Evolutionary conservation across 768 basidiomycete genomes (phyloP).

Genomic region (Auricularia sp.): DNA sequence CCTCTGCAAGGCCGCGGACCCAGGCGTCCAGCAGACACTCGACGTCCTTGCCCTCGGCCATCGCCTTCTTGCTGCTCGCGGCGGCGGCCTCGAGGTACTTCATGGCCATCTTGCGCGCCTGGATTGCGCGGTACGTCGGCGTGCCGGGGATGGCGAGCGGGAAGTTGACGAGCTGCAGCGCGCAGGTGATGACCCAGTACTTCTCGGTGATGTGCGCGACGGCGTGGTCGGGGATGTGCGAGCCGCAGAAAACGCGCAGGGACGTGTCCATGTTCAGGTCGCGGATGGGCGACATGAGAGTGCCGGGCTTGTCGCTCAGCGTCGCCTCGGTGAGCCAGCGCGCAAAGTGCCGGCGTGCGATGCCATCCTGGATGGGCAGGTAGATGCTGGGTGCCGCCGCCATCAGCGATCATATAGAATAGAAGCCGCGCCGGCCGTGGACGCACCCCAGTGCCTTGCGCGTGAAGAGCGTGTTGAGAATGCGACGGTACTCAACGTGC

Average conservation of each 20-base stretch:
- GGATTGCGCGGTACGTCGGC: constrained; percentile 87
- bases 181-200: constrained; percentile 92
- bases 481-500: constrained; percentile 89
- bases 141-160: constrained; percentile 91
- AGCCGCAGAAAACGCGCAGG: constrained; percentile 88
- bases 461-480: constrained; percentile 86
- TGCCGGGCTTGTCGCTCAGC: constrained; percentile 41
- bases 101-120: constrained; percentile 80
- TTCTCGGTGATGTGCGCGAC: constrained; percentile 77
- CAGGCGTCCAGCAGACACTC: constrained; percentile 91
- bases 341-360: constrained; percentile 65
- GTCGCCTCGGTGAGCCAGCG: constrained; percentile 56
- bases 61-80: constrained; percentile 62
- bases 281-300: constrained; percentile 76
- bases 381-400: constrained; percentile 51
- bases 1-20: constrained; percentile 51
- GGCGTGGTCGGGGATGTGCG: constrained; percentile 74
- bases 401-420: neutral
- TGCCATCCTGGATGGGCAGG: constrained; percentile 68
- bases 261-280: constrained; percentile 96
- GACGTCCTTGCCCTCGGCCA: constrained; percentile 71
- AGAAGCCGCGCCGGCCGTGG: neutral
- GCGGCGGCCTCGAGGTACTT: constrained; percentile 74
- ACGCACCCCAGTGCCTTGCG: constrained; percentile 77
- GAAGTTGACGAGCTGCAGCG: constrained; percentile 98